Percentiles rank a stretch among this genome's conserved stretches.
phyloP scores from a whole-genome alignment of 345 rosid species.

The Raphanus sativus region DNA sequence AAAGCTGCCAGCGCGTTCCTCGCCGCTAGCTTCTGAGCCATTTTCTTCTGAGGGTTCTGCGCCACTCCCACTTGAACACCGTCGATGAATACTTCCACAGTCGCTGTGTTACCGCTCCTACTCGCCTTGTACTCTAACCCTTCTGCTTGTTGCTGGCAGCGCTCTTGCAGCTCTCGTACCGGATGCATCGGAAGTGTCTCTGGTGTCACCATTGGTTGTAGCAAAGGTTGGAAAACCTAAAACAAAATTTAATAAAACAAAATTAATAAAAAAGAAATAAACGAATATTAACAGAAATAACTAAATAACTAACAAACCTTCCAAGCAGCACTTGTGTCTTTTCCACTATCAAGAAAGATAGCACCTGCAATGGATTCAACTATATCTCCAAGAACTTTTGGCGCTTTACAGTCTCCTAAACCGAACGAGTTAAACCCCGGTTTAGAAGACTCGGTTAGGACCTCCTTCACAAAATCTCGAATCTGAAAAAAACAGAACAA shows the following conservation, averaged over 20 bases:
- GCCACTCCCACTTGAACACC: slow-evolving; percentile 91
- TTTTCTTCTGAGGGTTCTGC: slow-evolving; percentile 95
- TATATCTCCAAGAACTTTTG: slow-evolving; percentile 97
- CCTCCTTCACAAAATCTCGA: slow-evolving; percentile 92
- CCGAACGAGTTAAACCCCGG: slow-evolving; percentile 98
- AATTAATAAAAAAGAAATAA: neutral
- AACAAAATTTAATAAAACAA: neutral
- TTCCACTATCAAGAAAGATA: slow-evolving; percentile 83
- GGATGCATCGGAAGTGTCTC: slow-evolving; percentile 99
- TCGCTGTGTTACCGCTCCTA: slow-evolving; percentile 83
- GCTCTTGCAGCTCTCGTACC: slow-evolving; percentile 97
- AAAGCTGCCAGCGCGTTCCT: slow-evolving; percentile 82
- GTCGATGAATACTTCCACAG: slow-evolving; percentile 93
- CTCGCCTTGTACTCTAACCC: slow-evolving; percentile 91
- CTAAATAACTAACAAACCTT: slow-evolving; percentile 51
- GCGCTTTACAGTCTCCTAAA: slow-evolving; percentile 97
- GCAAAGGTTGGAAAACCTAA: slow-evolving; percentile 90
- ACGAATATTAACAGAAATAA: slow-evolving; percentile 13
- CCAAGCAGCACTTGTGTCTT: slow-evolving; percentile 83
- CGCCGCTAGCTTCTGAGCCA: slow-evolving; percentile 99
- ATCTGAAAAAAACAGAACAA: slow-evolving; percentile 48
- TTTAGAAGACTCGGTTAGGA: slow-evolving; percentile 67
- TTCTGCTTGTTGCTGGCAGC: slow-evolving; percentile 99
- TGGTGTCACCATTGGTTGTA: slow-evolving; percentile 98
- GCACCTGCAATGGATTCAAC: slow-evolving; percentile 98